A percentile compares a stretch with the other conserved stretches of the same genome.
Conservation (phyloP, 192 early-diverging fungal species). For the Funneliformis mosseae region DNA sequence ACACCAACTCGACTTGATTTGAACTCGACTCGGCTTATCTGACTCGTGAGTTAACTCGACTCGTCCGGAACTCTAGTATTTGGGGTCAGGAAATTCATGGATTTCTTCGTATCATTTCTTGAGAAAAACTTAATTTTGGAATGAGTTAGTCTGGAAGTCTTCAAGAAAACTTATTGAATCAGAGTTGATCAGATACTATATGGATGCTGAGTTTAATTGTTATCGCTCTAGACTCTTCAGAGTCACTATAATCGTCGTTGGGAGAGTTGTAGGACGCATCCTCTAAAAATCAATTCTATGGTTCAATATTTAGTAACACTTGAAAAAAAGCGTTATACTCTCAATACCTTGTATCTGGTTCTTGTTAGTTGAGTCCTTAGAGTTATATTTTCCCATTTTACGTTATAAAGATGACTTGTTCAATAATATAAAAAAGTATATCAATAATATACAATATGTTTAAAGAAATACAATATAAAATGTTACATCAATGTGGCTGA, state of each 20-base stretch:
- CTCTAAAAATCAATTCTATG: constrained; percentile 22
- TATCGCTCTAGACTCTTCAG: constrained; percentile 17
- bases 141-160: constrained; percentile 17
- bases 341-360: constrained; percentile 26
- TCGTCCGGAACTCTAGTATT: too few species aligned
- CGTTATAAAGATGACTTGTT: too few species aligned
- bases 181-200: constrained; percentile 25
- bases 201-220: constrained; percentile 19
- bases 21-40: too few species aligned
- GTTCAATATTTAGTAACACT: constrained; percentile 29
- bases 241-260: constrained; percentile 12
- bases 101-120: constrained; percentile 15
- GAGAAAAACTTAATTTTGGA: constrained; percentile 30
- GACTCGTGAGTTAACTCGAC: too few species aligned
- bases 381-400: background rate
- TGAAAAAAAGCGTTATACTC: constrained; percentile 28
- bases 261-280: background rate
- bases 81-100: constrained; percentile 22
- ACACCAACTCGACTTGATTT: too few species aligned
- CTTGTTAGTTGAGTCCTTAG: background rate
- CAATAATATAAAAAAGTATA: too few species aligned
- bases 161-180: constrained; percentile 19
- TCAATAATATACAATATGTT: too few species aligned
- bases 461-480: too few species aligned
- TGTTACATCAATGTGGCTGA: too few species aligned